Conservation (phyloP, 2,329 filamentous ascomycete species). For the Claviceps maximensis region DNA sequence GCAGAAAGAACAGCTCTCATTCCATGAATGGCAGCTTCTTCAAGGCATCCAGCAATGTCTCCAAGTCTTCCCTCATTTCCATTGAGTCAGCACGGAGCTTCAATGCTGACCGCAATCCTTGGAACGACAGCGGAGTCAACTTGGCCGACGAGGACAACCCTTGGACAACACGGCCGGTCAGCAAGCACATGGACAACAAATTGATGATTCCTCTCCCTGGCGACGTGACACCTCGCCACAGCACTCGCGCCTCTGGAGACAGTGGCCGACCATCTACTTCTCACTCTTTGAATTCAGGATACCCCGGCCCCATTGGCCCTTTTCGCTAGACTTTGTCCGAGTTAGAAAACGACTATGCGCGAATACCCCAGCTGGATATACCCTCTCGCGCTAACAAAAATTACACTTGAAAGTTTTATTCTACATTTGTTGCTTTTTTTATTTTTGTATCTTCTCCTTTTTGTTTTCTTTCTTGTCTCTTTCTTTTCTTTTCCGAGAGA, state of each 20-base stretch:
- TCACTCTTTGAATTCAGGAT: constrained; percentile 91
- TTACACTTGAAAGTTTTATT: constrained; percentile 31
- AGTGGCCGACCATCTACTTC: constrained; percentile 87
- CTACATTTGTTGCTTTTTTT: constrained; percentile 1
- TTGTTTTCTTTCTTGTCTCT: background rate
- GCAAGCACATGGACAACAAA: constrained; percentile 52
- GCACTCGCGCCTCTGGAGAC: constrained; percentile 72
- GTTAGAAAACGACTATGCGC: constrained; percentile 34
- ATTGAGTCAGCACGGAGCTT: constrained; percentile 90
- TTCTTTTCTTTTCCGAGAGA: background rate
- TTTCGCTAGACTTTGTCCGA: constrained; percentile 58
- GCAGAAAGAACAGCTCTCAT: constrained; percentile 86
- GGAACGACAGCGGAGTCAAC: constrained; percentile 96
- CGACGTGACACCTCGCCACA: constrained; percentile 73
- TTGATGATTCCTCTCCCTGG: constrained; percentile 55
- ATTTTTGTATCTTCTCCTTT: background rate
- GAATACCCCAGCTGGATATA: constrained; percentile 53
- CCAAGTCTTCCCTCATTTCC: constrained; percentile 89
- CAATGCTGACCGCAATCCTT: constrained; percentile 85
- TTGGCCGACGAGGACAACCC: constrained; percentile 74
- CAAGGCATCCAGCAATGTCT: constrained; percentile 82
- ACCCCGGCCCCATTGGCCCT: constrained; percentile 83
- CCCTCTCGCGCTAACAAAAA: constrained; percentile 45
- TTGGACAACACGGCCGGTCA: constrained; percentile 49
- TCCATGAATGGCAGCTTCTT: constrained; percentile 75